Conservation (phyloP, 2,329 filamentous ascomycete species). For the Cladophialophora chaetospira region DNA sequence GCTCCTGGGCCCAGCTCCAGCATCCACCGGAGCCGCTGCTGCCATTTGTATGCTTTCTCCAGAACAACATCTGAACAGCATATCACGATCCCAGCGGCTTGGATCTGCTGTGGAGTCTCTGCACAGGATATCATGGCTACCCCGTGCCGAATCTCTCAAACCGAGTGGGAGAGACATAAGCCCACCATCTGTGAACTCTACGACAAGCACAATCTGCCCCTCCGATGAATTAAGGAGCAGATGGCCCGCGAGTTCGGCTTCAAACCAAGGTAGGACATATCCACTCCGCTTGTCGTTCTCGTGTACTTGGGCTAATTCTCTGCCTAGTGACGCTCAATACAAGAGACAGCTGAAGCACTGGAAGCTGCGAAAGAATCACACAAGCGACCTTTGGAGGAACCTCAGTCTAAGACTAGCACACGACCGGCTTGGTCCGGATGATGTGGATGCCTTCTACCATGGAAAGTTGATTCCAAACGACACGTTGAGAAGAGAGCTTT, state of each 20-base stretch:
- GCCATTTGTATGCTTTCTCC: too few relatives aligned
- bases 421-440: not conserved
- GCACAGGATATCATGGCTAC: not conserved
- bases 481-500: conserved; percentile 1
- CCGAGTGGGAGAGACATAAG: not conserved
- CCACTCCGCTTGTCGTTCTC: not conserved
- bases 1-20: too few relatives aligned
- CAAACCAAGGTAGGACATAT: not conserved
- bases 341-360: not conserved
- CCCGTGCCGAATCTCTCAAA: not conserved
- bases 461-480: not conserved
- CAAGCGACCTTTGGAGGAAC: not conserved
- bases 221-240: not conserved
- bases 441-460: not conserved
- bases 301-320: not conserved
- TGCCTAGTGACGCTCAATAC: conserved; percentile 2
- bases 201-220: not conserved
- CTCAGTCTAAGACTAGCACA: not conserved
- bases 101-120: too few relatives aligned
- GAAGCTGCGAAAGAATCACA: not conserved
- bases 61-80: too few relatives aligned
- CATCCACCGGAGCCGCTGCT: too few relatives aligned
- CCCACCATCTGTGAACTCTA: conserved; percentile 5
- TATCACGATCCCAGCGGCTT: too few relatives aligned
- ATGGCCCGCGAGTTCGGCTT: not conserved